These are phyloP conservation scores for Cicer bijugum DNA, from an alignment of 306 rosid species.

Conservation along the genomic window DNA sequence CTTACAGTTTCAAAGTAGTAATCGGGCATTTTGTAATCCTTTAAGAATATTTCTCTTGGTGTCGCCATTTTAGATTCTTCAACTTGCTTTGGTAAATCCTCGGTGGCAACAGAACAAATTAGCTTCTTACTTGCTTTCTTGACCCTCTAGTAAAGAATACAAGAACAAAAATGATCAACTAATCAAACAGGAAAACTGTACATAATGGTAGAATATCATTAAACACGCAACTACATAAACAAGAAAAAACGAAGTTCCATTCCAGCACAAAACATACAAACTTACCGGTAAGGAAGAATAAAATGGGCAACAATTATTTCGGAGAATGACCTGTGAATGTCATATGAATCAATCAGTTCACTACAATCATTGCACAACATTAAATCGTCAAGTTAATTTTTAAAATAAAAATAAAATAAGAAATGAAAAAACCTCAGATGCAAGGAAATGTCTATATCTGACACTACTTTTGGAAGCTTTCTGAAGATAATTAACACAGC, in stretches of 20 bases:
- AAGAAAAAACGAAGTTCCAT: slow-evolving; percentile 6
- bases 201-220: neutral
- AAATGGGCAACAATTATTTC: slow-evolving; percentile 47
- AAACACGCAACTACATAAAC: slow-evolving; percentile 27
- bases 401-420: neutral
- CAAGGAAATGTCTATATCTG: slow-evolving; percentile 56
- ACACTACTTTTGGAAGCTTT: slow-evolving; percentile 55
- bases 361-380: slow-evolving; percentile 14
- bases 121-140: slow-evolving; percentile 60
- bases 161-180: slow-evolving; percentile 40
- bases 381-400: neutral
- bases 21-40: slow-evolving; percentile 90
- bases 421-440: slow-evolving; percentile 61
- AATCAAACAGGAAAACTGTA: slow-evolving; percentile 26
- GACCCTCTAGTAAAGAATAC: slow-evolving; percentile 58
- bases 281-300: slow-evolving; percentile 62
- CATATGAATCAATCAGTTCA: slow-evolving; percentile 38
- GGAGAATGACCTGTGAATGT: slow-evolving; percentile 55
- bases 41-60: slow-evolving; percentile 88
- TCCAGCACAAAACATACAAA: slow-evolving; percentile 39
- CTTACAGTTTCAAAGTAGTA: slow-evolving; percentile 84
- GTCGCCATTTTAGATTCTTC: slow-evolving; percentile 79
- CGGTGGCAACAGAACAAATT: slow-evolving; percentile 82
- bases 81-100: slow-evolving; percentile 58
- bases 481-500: slow-evolving; percentile 49